Base-by-base conservation (phyloP, 1,284 basidiomycete genomes). In the Ustilago tritici region DNA sequence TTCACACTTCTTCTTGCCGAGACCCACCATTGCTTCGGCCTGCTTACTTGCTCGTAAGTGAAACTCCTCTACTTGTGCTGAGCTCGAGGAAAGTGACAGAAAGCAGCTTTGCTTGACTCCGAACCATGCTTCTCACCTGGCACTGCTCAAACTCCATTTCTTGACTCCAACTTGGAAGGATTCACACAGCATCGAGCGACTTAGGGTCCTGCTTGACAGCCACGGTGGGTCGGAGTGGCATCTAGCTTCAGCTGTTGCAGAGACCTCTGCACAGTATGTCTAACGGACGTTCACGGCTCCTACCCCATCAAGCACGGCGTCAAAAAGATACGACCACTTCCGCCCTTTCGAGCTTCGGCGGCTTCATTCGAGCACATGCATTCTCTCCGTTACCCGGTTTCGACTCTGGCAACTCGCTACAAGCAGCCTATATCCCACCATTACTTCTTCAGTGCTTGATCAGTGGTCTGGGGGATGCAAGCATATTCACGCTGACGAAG, bases 381-480 rank as follows among this genome's bases (percentile, higher is more conserved):
- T 19, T 64, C 8, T 56, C 68, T 3, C 61, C 68, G 7, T 49
- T 76, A 4, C 73, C 73, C 2, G 40, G 36, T 0, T 64, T 61
- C 15, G 54, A 64, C 5, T 58, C 65, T 10, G 36, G 23, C 9
- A 61, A 61, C 4, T 19, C 53, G 10, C 36, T 76, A 6, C 73
- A 68, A 6, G 17, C 60, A 3, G 64, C 73, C 0, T 76, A 71
- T 46, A 14, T 76, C 4, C 61, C 58, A 5, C 73, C 76, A 0
- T 56, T 79, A 31, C 35, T 70, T 5, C 64, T 79, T 1, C 76
- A 79, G 40, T 79, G 76, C 56, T 8, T 76, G 47, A 76, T 76
- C 40, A 65, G 73, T 1, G 76, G 76, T 3, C 57, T 79, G 5
- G 68, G 73, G 0, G 76, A 79, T 61, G 64, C 73, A 2, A 60